phyloP scores from a whole-genome alignment of 257 asterid species.

The Sherardia arvensis region DNA sequence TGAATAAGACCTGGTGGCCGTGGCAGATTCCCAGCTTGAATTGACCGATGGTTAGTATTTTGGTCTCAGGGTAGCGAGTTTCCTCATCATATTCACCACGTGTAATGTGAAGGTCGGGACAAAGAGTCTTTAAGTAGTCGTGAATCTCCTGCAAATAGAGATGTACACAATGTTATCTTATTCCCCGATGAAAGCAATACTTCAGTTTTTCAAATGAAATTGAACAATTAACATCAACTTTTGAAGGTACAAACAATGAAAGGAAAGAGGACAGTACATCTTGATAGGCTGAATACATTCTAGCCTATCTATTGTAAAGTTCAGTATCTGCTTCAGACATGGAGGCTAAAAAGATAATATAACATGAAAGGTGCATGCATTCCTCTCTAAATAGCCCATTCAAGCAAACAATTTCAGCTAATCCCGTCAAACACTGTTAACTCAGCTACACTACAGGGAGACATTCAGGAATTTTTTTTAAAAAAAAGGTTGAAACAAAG shows the following conservation, averaged over 20 bases:
- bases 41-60: slow-evolving; percentile 82
- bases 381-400: slow-evolving; percentile 3
- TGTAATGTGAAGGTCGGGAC: slow-evolving; percentile 81
- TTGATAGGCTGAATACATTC: neutral
- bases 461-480: too few relatives aligned
- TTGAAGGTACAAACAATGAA: neutral
- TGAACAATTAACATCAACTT: neutral
- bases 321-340: neutral
- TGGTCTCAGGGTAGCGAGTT: slow-evolving; percentile 81
- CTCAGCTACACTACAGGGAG: neutral
- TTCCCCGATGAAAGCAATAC: neutral
- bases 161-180: neutral
- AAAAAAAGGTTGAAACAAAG: neutral
- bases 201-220: neutral
- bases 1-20: slow-evolving; percentile 76
- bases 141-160: slow-evolving; percentile 67
- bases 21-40: slow-evolving; percentile 95
- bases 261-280: neutral
- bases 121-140: slow-evolving; percentile 81
- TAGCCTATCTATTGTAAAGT: neutral
- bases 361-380: neutral
- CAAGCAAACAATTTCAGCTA: neutral
- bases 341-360: neutral
- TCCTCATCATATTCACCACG: slow-evolving; percentile 95
- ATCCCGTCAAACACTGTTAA: neutral